Percentiles rank a stretch among this genome's conserved stretches.
Conservation (phyloP, 2,329 filamentous ascomycete genomes). For the Acrocalymma vagum region DNA sequence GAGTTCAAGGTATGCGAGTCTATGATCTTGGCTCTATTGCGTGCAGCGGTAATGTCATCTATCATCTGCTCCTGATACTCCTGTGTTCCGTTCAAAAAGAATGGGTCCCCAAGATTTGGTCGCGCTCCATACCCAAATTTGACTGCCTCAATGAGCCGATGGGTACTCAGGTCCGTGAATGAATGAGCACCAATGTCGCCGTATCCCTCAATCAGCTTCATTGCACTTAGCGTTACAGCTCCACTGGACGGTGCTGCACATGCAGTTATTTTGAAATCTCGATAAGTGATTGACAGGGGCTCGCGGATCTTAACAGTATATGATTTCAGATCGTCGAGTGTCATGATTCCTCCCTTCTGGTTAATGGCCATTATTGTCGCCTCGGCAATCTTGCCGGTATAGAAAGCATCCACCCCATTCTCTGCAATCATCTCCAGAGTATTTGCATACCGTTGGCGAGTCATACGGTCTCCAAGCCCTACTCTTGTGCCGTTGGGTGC, state of each 20-base stretch:
- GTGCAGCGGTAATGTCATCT: slow-evolving; percentile 61
- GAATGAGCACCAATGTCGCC: slow-evolving; percentile 64
- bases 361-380: slow-evolving; percentile 73
- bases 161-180: slow-evolving; percentile 70
- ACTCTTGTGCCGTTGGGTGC: slow-evolving; percentile 78
- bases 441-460: slow-evolving; percentile 76
- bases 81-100: slow-evolving; percentile 68
- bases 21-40: slow-evolving; percentile 70
- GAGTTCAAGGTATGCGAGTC: slow-evolving; percentile 75
- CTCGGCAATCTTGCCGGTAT: slow-evolving; percentile 72
- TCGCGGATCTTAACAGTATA: slow-evolving; percentile 71
- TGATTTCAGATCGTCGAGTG: slow-evolving; percentile 73
- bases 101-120: slow-evolving; percentile 78
- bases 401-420: slow-evolving; percentile 74
- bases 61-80: slow-evolving; percentile 73
- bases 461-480: slow-evolving; percentile 75
- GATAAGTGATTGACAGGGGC: slow-evolving; percentile 57
- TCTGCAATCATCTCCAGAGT: slow-evolving; percentile 78
- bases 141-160: slow-evolving; percentile 83
- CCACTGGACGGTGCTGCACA: slow-evolving; percentile 80
- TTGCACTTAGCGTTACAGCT: slow-evolving; percentile 72
- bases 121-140: slow-evolving; percentile 84
- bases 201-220: slow-evolving; percentile 83
- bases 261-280: slow-evolving; percentile 72
- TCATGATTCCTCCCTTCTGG: slow-evolving; percentile 77